Evolutionary conservation across 2,329 filamentous ascomycete genomes (phyloP).

Genomic region (Endoconidiophora laricicola): DNA sequence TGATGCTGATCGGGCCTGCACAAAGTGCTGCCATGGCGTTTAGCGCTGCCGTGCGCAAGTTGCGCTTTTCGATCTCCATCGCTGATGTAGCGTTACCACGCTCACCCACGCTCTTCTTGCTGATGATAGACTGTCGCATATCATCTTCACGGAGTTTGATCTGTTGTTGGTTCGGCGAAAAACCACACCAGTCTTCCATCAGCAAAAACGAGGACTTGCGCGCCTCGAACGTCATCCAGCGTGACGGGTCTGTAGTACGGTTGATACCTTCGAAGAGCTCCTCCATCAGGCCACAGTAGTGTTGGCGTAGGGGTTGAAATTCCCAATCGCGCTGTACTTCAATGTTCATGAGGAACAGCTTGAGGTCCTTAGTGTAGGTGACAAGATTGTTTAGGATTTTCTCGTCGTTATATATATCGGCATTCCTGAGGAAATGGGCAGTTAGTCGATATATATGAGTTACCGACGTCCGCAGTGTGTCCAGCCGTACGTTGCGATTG

Average conservation of each 20-base stretch:
- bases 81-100: constrained; percentile 67
- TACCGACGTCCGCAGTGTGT: constrained; percentile 79
- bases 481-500: constrained; percentile 67
- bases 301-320: constrained; percentile 76
- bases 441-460: constrained; percentile 94
- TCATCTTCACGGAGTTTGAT: constrained; percentile 69
- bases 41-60: constrained; percentile 73
- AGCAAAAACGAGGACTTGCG: constrained; percentile 87
- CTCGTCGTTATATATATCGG: constrained; percentile 67
- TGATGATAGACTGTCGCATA: constrained; percentile 71
- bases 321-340: constrained; percentile 92
- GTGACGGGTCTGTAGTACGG: constrained; percentile 62
- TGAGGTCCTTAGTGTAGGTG: constrained; percentile 77
- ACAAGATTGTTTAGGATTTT: constrained; percentile 84
- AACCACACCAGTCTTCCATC: constrained; percentile 99
- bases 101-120: constrained; percentile 61
- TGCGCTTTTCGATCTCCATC: constrained; percentile 93
- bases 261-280: constrained; percentile 86
- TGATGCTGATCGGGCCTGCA: constrained; percentile 68
- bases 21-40: constrained; percentile 93
- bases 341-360: constrained; percentile 84
- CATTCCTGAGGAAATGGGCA: constrained; percentile 67
- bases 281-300: constrained; percentile 90
- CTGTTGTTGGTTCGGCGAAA: constrained; percentile 76
- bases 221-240: constrained; percentile 96